Evolutionary conservation across 2,329 filamentous ascomycete species (phyloP).

Genomic region (Ceratocystiopsis brevicomis): DNA sequence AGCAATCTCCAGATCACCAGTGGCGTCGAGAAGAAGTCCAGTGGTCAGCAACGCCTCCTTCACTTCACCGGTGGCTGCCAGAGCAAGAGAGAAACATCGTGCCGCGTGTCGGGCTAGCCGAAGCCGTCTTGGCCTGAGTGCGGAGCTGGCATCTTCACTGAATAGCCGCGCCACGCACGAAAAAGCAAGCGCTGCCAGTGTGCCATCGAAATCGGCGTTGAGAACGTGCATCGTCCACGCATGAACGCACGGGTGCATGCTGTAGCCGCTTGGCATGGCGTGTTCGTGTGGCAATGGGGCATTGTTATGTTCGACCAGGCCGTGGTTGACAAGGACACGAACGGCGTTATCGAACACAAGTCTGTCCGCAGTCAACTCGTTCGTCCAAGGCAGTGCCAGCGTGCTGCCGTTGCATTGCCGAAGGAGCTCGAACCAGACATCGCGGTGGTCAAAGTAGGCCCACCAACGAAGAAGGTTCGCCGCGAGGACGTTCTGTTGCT

Average conservation of each 20-base stretch:
- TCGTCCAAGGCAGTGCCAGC: conserved; percentile 10
- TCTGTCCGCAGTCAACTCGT: conserved; percentile 8
- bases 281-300: not conserved
- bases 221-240: not conserved
- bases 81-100: not conserved
- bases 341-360: conserved; percentile 13
- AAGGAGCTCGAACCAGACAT: conserved; percentile 27
- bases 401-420: conserved; percentile 2
- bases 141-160: not conserved
- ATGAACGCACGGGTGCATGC: not conserved
- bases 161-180: not conserved
- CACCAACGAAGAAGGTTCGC: conserved; percentile 21
- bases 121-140: too few relatives aligned
- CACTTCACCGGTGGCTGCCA: not conserved
- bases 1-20: too few relatives aligned
- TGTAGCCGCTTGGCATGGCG: not conserved
- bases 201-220: not conserved
- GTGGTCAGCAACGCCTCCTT: too few relatives aligned
- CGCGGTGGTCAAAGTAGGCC: conserved; percentile 24
- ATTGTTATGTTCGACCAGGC: conserved; percentile 12
- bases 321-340: conserved; percentile 14
- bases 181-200: not conserved
- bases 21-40: too few relatives aligned
- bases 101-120: not conserved
- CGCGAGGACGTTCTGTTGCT: conserved; percentile 12